Percentiles rank a stretch among this genome's conserved stretches.
These are phyloP conservation scores for Malus asiatica DNA, from an alignment of 306 rosid genomes.

Conservation along the genomic window DNA sequence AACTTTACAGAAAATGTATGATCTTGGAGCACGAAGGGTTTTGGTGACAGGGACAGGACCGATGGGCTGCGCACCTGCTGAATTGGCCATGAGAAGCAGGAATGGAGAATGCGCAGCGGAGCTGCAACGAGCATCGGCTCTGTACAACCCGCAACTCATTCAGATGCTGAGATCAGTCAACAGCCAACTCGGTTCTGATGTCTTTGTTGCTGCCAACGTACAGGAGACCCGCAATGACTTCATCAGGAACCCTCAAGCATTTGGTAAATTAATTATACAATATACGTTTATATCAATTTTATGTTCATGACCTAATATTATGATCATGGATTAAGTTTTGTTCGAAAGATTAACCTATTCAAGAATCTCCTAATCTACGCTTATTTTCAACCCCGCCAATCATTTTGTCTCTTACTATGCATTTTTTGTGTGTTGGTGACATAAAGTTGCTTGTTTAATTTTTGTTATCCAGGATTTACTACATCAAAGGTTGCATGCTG, in stretches of 20 bases:
- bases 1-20: slow-evolving; percentile 28
- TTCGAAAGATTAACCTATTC: neutral
- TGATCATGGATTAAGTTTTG: neutral
- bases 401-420: neutral
- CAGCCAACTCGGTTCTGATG: slow-evolving; percentile 37
- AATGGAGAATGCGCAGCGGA: slow-evolving; percentile 50
- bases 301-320: neutral
- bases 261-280: slow-evolving; percentile 30
- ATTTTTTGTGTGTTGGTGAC: neutral
- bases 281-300: neutral
- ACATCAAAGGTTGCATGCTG: slow-evolving; percentile 73
- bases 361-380: neutral
- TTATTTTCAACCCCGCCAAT: neutral
- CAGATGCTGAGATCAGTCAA: slow-evolving; percentile 43
- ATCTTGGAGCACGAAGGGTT: slow-evolving; percentile 67
- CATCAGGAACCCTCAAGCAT: slow-evolving; percentile 34
- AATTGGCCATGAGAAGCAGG: slow-evolving; percentile 44
- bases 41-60: slow-evolving; percentile 89
- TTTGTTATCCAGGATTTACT: slow-evolving; percentile 38
- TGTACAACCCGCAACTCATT: slow-evolving; percentile 63
- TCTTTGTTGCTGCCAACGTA: slow-evolving; percentile 56
- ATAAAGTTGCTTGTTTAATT: neutral
- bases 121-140: slow-evolving; percentile 44
- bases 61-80: slow-evolving; percentile 84
- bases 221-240: slow-evolving; percentile 32